Evolutionary conservation across 2,329 filamentous ascomycete species (phyloP).

Genomic region (Tolypocladium inflatum): DNA sequence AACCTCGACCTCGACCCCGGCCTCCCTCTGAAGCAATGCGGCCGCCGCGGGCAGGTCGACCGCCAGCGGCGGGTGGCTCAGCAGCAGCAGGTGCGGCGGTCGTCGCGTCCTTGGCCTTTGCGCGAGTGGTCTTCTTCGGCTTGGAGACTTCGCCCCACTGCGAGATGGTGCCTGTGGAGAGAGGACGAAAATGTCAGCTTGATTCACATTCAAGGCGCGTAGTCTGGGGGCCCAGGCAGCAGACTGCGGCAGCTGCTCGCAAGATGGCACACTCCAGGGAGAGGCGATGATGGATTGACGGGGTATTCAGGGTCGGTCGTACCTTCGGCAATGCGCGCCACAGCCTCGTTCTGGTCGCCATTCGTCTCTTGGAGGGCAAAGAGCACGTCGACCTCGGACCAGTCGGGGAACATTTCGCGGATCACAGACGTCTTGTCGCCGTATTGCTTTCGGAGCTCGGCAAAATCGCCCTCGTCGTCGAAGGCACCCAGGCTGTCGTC

Average conservation of each 20-base stretch:
- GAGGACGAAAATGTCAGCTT: constrained; percentile 7
- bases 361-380: constrained; percentile 85
- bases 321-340: constrained; percentile 76
- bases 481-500: constrained; percentile 48
- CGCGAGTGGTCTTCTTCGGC: constrained; percentile 65
- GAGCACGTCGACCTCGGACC: constrained; percentile 91
- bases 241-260: not conserved
- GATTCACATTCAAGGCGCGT: not conserved
- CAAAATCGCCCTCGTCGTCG: constrained; percentile 83
- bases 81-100: constrained; percentile 39
- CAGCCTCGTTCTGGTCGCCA: constrained; percentile 65
- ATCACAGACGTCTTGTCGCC: constrained; percentile 68
- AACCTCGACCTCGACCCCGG: constrained; percentile 52
- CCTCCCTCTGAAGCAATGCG: constrained; percentile 52
- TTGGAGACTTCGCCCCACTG: constrained; percentile 81
- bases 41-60: constrained; percentile 48
- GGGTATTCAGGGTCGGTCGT: constrained; percentile 9
- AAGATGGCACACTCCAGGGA: not conserved
- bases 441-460: constrained; percentile 86
- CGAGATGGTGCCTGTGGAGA: constrained; percentile 57
- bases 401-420: constrained; percentile 89
- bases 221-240: not conserved
- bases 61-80: constrained; percentile 32
- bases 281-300: not conserved
- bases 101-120: constrained; percentile 59